Evolutionary conservation across 345 rosid genomes (phyloP), one percentile per base, ranked within the genome.

Genomic region (Salix dunnii): DNA sequence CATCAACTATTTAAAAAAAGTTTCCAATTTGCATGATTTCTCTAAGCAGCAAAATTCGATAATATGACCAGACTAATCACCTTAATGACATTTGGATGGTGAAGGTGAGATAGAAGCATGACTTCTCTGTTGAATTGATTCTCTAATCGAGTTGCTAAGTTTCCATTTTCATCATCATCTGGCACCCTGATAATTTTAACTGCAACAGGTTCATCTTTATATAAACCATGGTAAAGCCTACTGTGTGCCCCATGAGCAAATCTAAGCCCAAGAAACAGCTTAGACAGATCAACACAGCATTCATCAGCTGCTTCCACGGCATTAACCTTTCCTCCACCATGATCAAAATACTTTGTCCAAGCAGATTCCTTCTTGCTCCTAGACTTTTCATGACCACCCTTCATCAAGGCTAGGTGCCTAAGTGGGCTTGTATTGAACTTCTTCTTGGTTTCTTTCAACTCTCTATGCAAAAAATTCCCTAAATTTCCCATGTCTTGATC

Each of bases 201-300:
- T 0, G 99, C 99, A 79, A 96, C 99, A 61, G 97, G 88, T 73
- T 96, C 91, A 67, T 94, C 99, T 51, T 90, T 90, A 77, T 96
- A 96, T 70, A 90, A 83, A 62, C 99, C 99, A 82, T 92, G 99
- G 72, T 96, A 94, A 40, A 96, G 92, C 77, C 94, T 84, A 80
- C 99, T 96, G 74, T 93, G 89, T 1, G 96, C 90, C 38, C 99
- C 99, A 74, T 90, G 95, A 71, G 99, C 99, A 82, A 96, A 96
- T 81, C 90, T 89, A 62, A 89, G 92, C 46, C 99, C 99, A 66
- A 96, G 88, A 74, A 92, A 92, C 2, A 96, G 89, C 90, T 94
- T 87, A 2, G 97, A 91, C 85, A 96, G 86, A 76, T 96, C 97
- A 11, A 94, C 87, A 46, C 83, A 83, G 68, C 69, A 86, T 70